These are phyloP conservation scores for Haematococcus lacustris DNA, from an alignment of 139 green algal genomes.

Conservation along the genomic window DNA sequence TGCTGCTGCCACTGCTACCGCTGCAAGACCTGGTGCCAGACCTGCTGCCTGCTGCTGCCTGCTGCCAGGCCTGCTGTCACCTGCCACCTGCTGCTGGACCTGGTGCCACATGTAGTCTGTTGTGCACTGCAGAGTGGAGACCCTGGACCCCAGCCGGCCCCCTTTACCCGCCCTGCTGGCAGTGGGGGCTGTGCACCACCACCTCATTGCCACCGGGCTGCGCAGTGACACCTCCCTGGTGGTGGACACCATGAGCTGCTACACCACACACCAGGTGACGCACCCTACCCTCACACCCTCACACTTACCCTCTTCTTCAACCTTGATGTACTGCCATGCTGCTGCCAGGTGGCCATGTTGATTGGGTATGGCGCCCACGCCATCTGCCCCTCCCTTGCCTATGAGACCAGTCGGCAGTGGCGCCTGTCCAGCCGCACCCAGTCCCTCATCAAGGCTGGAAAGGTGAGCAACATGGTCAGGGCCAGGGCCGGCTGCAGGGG, in stretches of 20 bases:
- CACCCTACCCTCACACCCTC: no score
- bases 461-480: conserved; percentile 34
- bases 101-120: conserved; percentile 64
- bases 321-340: no score
- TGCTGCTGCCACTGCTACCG: no score
- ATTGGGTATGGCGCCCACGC: conserved; percentile 89
- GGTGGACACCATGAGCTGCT: conserved; percentile 78
- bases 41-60: no score
- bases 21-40: no score
- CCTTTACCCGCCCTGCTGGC: conserved; percentile 90
- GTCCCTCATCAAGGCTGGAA: conserved; percentile 85
- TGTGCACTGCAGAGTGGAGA: conserved; percentile 54
- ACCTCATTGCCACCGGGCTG: conserved; percentile 83
- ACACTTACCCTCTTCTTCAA: no score
- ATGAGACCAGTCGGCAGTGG: conserved; percentile 95
- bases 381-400: conserved; percentile 93
- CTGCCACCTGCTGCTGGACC: no score
- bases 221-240: conserved; percentile 90
- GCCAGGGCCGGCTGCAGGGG: no score
- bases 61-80: no score
- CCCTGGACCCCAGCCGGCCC: conserved; percentile 15
- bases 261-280: conserved; percentile 38
- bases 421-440: conserved; percentile 65
- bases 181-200: conserved; percentile 93
- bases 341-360: conserved; percentile 34